These are phyloP conservation scores for Trichophyton rubrum DNA, from an alignment of 2,329 filamentous ascomycete genomes.

Conservation along the genomic window DNA sequence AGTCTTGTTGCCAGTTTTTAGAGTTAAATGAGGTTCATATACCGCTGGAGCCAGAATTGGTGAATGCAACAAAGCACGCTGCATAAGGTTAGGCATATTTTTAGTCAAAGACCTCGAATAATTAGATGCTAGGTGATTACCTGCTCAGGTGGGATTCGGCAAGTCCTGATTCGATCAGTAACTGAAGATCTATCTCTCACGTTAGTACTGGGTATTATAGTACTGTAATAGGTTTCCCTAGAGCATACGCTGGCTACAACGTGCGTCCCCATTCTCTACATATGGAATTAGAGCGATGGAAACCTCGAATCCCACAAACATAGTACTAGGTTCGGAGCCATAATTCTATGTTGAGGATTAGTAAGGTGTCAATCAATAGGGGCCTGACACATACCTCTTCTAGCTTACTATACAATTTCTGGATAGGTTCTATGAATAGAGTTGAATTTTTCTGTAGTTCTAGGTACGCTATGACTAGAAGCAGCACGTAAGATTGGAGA, in stretches of 20 bases:
- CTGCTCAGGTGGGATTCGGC: neutral
- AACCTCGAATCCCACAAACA: slow-evolving; percentile 56
- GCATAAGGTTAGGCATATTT: neutral
- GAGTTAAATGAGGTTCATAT: neutral
- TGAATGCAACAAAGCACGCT: neutral
- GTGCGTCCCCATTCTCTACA: neutral
- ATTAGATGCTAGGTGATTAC: neutral
- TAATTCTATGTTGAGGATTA: slow-evolving; percentile 35
- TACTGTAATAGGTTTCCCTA: neutral
- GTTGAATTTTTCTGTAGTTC: slow-evolving; percentile 32
- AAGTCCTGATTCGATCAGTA: neutral
- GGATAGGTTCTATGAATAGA: slow-evolving; percentile 37
- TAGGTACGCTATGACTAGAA: slow-evolving; percentile 20
- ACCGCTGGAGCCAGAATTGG: neutral
- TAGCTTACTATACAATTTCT: slow-evolving; percentile 47
- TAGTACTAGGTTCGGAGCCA: slow-evolving; percentile 51
- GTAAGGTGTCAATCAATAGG: neutral
- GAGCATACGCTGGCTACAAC: neutral
- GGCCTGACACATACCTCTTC: slow-evolving; percentile 26
- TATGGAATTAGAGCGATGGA: slow-evolving; percentile 31
- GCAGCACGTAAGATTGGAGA: neutral
- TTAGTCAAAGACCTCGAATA: neutral
- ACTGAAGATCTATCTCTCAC: neutral
- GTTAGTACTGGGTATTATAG: neutral
- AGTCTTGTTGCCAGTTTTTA: neutral